Conservation (phyloP, 2,329 filamentous ascomycete genomes). For the Sarocladiaceae sp. region DNA sequence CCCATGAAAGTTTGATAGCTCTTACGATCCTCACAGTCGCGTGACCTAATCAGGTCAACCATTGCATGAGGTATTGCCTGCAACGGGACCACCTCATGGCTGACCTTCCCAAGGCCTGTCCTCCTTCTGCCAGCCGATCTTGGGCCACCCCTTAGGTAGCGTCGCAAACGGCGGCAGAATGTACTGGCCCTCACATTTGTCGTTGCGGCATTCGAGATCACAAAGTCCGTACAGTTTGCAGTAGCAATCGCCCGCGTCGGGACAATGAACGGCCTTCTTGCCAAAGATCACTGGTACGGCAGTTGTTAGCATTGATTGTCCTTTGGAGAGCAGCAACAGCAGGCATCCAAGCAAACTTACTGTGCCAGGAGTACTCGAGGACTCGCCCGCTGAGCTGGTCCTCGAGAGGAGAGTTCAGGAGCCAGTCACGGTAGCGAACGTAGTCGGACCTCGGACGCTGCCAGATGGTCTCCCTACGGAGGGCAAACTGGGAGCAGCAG, state of each 20-base stretch:
- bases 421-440: conserved; percentile 53
- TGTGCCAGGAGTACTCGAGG: conserved; percentile 64
- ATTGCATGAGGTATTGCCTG: too few species aligned
- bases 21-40: too few species aligned
- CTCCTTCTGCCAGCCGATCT: conserved; percentile 42
- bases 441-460: conserved; percentile 49
- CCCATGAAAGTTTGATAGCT: background rate
- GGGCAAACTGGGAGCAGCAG: conserved; percentile 65
- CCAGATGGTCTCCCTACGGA: conserved; percentile 48
- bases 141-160: conserved; percentile 60
- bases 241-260: conserved; percentile 57
- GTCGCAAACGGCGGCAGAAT: conserved; percentile 52
- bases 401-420: conserved; percentile 49
- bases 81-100: conserved; percentile 5
- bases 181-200: conserved; percentile 54
- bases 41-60: too few species aligned
- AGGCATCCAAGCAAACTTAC: conserved; percentile 34
- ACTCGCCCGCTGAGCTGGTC: conserved; percentile 55
- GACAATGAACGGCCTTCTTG: conserved; percentile 55
- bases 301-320: conserved; percentile 12
- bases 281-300: conserved; percentile 49
- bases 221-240: conserved; percentile 65
- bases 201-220: conserved; percentile 33
- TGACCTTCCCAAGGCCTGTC: conserved; percentile 12
- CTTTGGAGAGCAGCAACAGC: background rate